Evolutionary conservation across 2,329 filamentous ascomycete species (phyloP).

Genomic region (Beauveria bassiana): DNA sequence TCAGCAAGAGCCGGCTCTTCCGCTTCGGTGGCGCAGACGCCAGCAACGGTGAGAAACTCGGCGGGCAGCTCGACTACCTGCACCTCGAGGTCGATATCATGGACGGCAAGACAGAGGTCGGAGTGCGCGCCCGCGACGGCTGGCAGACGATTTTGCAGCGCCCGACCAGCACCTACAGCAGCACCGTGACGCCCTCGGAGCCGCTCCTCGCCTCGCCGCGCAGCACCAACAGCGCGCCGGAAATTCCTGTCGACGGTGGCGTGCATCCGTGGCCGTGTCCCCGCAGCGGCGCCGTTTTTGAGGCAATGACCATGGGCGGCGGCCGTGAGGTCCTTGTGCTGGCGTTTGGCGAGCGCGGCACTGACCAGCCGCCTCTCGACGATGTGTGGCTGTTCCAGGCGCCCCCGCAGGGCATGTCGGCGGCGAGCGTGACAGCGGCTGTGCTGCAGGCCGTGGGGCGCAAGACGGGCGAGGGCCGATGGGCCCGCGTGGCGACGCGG

Average conservation of each 20-base stretch:
- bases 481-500: slow-evolving; percentile 40
- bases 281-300: slow-evolving; percentile 46
- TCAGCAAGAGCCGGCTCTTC: slow-evolving; percentile 58
- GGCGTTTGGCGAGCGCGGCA: slow-evolving; percentile 49
- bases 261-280: slow-evolving; percentile 40
- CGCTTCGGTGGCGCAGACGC: slow-evolving; percentile 79
- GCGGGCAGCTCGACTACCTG: slow-evolving; percentile 62
- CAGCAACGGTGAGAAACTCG: slow-evolving; percentile 56
- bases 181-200: background rate
- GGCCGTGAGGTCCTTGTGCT: slow-evolving; percentile 55
- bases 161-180: slow-evolving; percentile 6
- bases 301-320: slow-evolving; percentile 49
- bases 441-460: slow-evolving; percentile 44
- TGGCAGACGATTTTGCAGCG: slow-evolving; percentile 47
- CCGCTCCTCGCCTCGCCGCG: background rate
- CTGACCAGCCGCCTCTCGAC: slow-evolving; percentile 48
- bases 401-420: slow-evolving; percentile 45
- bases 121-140: slow-evolving; percentile 39
- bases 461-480: slow-evolving; percentile 50
- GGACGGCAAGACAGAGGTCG: slow-evolving; percentile 45
- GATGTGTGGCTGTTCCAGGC: slow-evolving; percentile 61
- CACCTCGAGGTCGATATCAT: slow-evolving; percentile 50
- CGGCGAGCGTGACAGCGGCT: slow-evolving; percentile 49
- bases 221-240: slow-evolving; percentile 22
- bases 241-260: slow-evolving; percentile 24